Evolutionary conservation across 139 green algal species (phyloP).

Genomic region (Edaphochlamys debaryana): DNA sequence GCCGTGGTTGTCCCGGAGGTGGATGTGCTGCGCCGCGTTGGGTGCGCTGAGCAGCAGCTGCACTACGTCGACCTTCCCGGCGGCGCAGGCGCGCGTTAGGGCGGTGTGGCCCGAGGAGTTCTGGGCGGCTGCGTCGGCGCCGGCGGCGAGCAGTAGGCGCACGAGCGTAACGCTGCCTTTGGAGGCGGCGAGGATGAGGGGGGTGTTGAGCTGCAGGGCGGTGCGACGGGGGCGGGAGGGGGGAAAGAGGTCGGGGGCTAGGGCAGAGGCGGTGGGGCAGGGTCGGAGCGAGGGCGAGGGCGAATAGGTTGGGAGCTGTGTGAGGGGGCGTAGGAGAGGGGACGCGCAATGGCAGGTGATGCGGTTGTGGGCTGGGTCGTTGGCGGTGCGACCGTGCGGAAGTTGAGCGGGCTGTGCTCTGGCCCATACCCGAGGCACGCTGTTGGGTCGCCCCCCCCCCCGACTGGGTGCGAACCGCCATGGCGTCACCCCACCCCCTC

Average conservation of each 20-base stretch:
- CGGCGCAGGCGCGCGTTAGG: constrained; percentile 28
- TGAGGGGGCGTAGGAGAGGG: too few relatives aligned
- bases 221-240: neutral
- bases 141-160: constrained; percentile 6
- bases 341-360: too few relatives aligned
- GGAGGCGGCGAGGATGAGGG: constrained; percentile 29
- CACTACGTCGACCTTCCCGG: constrained; percentile 35
- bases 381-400: too few relatives aligned
- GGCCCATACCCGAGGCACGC: too few relatives aligned
- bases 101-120: constrained; percentile 30
- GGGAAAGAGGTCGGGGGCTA: neutral
- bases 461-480: too few relatives aligned
- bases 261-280: too few relatives aligned
- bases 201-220: constrained; percentile 18
- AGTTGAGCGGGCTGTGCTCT: too few relatives aligned
- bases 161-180: constrained; percentile 27
- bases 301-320: too few relatives aligned
- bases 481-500: too few relatives aligned
- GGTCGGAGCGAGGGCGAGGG: neutral
- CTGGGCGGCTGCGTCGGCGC: constrained; percentile 27
- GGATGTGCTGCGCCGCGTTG: neutral
- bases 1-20: constrained; percentile 27
- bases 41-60: constrained; percentile 38
- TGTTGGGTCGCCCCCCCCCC: too few relatives aligned
- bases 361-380: too few relatives aligned